Conservation (phyloP, 441 rosid species). For the Biscutella laevigata region DNA sequence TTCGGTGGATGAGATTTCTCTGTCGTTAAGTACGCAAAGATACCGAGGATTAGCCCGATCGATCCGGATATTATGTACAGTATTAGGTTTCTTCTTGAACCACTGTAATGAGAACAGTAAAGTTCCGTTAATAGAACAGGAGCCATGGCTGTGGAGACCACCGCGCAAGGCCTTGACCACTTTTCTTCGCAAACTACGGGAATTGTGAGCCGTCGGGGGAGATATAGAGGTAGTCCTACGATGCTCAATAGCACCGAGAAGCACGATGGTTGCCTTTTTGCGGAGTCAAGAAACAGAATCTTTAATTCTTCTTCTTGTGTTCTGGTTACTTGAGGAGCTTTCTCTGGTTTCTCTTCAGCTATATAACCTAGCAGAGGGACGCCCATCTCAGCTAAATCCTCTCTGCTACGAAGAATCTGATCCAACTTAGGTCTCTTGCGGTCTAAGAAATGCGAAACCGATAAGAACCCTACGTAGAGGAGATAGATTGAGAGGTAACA, state of each 20-base stretch:
- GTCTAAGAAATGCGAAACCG: constrained; percentile 28
- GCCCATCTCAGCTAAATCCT: constrained; percentile 41
- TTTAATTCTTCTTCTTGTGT: constrained; percentile 21
- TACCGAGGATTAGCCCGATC: constrained; percentile 39
- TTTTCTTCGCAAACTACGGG: constrained; percentile 49
- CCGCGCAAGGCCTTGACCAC: constrained; percentile 74
- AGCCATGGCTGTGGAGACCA: constrained; percentile 50
- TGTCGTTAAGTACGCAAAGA: constrained; percentile 41
- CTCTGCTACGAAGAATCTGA: constrained; percentile 20
- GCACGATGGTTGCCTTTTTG: constrained; percentile 25
- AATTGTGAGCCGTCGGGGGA: constrained; percentile 78
- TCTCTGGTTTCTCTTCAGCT: constrained; percentile 43
- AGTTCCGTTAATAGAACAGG: constrained; percentile 52
- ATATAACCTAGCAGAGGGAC: constrained; percentile 53
- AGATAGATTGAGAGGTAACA: constrained; percentile 56
- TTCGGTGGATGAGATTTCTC: constrained; percentile 52
- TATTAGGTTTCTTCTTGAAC: constrained; percentile 17
- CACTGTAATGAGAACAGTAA: constrained; percentile 34
- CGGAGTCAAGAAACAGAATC: constrained; percentile 11
- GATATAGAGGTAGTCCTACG: constrained; percentile 52
- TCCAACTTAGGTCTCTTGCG: constrained; percentile 22
- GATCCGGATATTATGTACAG: constrained; percentile 41
- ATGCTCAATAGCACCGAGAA: constrained; percentile 23
- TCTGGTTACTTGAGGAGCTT: too few species aligned
- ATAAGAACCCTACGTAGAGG: constrained; percentile 52